Conservation (phyloP, 352 stramenopile species). For the Chrysophaeum taylorii region DNA sequence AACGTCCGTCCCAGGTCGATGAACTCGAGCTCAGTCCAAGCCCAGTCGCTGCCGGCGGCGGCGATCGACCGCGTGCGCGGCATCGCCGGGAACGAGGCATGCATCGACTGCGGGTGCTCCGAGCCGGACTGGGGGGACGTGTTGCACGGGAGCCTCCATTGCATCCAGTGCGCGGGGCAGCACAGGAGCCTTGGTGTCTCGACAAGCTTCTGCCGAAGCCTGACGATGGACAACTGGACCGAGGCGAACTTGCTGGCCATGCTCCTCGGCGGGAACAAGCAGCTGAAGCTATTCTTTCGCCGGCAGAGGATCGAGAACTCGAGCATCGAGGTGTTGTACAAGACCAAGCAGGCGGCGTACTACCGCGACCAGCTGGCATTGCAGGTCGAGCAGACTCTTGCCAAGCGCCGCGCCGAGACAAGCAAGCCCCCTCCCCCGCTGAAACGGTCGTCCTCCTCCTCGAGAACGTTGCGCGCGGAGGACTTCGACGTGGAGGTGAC, state of each 20-base stretch:
- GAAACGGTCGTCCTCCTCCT: no score
- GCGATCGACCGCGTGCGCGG: constrained; percentile 7
- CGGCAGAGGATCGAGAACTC: neutral
- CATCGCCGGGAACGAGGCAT: constrained; percentile 14
- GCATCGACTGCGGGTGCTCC: constrained; percentile 18
- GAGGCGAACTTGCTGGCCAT: constrained; percentile 2
- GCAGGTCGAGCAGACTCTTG: constrained; percentile 7
- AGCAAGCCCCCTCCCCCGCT: neutral
- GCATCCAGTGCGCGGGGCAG: constrained; percentile 22
- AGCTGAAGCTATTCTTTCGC: neutral
- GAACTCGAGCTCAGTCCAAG: no score
- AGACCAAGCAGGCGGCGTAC: constrained; percentile 10
- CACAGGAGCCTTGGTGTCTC: constrained; percentile 15
- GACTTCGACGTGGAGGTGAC: neutral
- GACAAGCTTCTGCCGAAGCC: constrained; percentile 13
- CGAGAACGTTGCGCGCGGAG: no score
- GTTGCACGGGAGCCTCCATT: constrained; percentile 17
- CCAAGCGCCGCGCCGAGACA: neutral
- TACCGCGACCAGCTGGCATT: constrained; percentile 18
- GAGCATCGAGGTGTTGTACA: neutral
- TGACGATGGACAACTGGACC: constrained; percentile 27
- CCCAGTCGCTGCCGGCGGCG: constrained; percentile 11
- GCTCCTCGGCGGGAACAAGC: constrained; percentile 7
- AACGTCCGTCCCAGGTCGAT: no score
- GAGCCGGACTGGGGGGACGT: constrained; percentile 22